Conservation (phyloP, 805 yeast species). For the Zygotorulaspora florentina region DNA sequence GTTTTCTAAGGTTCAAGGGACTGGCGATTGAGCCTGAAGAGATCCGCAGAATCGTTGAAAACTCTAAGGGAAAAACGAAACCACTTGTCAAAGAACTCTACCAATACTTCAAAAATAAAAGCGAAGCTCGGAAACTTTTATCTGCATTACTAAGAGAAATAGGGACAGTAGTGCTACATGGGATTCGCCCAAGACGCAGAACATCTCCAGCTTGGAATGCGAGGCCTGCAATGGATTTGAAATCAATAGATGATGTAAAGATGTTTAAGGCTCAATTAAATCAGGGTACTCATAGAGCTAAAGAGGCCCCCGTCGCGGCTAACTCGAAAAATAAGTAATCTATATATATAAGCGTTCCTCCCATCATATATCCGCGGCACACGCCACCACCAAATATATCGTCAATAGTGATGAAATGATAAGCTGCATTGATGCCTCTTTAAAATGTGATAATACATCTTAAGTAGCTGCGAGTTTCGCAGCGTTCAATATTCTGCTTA, state of each 20-base stretch:
- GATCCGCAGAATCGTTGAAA: constrained; percentile 38
- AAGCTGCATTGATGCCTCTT: no score
- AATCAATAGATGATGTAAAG: constrained; percentile 7
- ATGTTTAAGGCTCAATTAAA: constrained; percentile 4
- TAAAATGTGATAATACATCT: no score
- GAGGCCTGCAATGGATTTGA: constrained; percentile 9
- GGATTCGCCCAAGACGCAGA: constrained; percentile 9
- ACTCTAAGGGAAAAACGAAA: constrained; percentile 38
- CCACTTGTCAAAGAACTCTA: constrained; percentile 40
- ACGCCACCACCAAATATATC: no score
- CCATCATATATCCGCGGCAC: no score
- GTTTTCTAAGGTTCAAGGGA: constrained; percentile 46
- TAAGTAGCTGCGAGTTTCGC: no score
- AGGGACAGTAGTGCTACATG: not conserved
- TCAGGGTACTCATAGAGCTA: no score
- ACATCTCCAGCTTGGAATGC: not conserved
- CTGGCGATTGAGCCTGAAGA: constrained; percentile 42
- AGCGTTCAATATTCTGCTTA: no score
- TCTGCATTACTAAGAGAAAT: constrained; percentile 36
- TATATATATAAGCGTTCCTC: no score
- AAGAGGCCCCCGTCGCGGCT: no score
- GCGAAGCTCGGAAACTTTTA: constrained; percentile 39
- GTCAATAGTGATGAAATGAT: no score
- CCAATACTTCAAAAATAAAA: constrained; percentile 40
- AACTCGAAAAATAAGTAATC: no score